Conservation (phyloP, 768 basidiomycete genomes). For the Psilocybe azurescens region DNA sequence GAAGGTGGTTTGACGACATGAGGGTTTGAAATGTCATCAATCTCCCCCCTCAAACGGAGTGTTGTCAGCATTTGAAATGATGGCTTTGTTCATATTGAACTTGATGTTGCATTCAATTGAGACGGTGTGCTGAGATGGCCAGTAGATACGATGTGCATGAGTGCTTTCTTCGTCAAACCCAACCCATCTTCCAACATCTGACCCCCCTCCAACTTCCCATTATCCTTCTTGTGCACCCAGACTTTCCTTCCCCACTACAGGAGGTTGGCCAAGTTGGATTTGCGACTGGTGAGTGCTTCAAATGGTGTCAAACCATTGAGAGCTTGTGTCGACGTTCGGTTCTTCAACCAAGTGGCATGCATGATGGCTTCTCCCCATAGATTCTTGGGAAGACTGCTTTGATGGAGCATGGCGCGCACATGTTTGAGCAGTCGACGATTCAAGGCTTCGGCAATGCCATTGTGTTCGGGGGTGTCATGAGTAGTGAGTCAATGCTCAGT, state of each 20-base stretch:
- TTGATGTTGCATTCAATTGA: constrained; percentile 31
- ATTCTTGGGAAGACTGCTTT: constrained; percentile 29
- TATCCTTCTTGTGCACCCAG: constrained; percentile 26
- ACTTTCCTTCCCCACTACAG: constrained; percentile 21
- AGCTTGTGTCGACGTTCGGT: constrained; percentile 16
- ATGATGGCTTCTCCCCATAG: constrained; percentile 32
- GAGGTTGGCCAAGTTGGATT: constrained; percentile 21
- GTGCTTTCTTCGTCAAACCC: constrained; percentile 38
- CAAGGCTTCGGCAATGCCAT: constrained; percentile 42
- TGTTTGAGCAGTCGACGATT: constrained; percentile 36
- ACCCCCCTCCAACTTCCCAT: constrained; percentile 31
- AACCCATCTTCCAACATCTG: constrained; percentile 36
- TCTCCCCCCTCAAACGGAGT: constrained; percentile 28
- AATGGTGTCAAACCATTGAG: constrained; percentile 18
- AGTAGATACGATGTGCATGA: background rate
- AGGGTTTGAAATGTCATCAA: constrained; percentile 1
- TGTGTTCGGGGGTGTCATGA: constrained; percentile 32
- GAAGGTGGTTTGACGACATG: constrained; percentile 9
- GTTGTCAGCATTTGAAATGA: constrained; percentile 9
- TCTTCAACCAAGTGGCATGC: constrained; percentile 20
- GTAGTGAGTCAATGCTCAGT: constrained; percentile 3
- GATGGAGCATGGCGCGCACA: constrained; percentile 35
- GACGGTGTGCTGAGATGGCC: constrained; percentile 13
- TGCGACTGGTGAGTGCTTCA: constrained; percentile 14
- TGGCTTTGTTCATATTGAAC: constrained; percentile 20